Evolutionary conservation across 768 basidiomycete species (phyloP).

Genomic region (Agaricus subrufescens): DNA sequence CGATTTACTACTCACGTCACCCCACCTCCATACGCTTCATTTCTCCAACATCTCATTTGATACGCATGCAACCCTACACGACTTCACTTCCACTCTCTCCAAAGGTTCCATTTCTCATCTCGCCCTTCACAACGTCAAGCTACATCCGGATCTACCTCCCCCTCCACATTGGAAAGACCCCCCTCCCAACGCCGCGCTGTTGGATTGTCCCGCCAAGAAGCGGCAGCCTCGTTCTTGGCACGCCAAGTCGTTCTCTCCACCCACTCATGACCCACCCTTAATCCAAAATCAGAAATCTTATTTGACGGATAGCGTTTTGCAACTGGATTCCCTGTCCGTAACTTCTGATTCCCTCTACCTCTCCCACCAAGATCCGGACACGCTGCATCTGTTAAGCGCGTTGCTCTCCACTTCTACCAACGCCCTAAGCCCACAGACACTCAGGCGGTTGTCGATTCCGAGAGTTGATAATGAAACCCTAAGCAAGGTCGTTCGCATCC

Average conservation of each 20-base stretch:
- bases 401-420: background rate
- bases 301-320: background rate
- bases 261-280: background rate
- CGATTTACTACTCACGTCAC: background rate
- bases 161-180: background rate
- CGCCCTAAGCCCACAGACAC: background rate
- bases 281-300: background rate
- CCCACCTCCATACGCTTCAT: background rate
- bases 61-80: background rate
- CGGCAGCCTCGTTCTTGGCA: background rate
- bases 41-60: background rate
- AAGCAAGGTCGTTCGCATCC: background rate
- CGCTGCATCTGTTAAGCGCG: background rate
- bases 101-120: background rate
- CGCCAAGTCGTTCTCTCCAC: slow-evolving; percentile 2
- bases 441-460: background rate
- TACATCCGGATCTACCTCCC: background rate
- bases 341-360: background rate
- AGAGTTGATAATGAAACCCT: background rate
- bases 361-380: background rate
- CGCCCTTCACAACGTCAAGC: background rate
- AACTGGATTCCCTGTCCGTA: background rate
- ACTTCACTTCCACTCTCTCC: background rate
- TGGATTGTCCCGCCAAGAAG: background rate
- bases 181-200: background rate